Percentiles rank a stretch among this genome's conserved stretches.
Conservation (phyloP, 1,139 yeast species). For the Zygosaccharomyces pseudobailii region DNA sequence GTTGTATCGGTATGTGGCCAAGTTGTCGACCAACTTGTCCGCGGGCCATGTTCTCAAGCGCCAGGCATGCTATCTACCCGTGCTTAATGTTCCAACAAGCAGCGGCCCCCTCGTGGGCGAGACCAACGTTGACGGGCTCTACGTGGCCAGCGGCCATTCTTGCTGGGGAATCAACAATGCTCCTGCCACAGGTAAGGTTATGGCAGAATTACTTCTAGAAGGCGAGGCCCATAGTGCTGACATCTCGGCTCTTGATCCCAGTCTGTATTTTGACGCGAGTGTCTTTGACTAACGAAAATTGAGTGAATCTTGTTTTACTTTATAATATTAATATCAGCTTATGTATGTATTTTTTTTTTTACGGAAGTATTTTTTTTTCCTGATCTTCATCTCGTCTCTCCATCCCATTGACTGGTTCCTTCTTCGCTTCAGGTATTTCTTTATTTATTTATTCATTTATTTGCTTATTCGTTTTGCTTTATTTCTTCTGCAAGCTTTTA, state of each 20-base stretch:
- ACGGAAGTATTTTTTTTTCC: not conserved
- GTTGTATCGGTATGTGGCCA: slow-evolving; percentile 75
- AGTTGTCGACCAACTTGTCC: slow-evolving; percentile 63
- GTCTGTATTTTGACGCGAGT: slow-evolving; percentile 74
- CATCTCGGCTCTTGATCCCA: slow-evolving; percentile 76
- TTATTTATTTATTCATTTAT: not conserved
- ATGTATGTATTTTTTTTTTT: slow-evolving; percentile 2
- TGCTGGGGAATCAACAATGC: slow-evolving; percentile 99
- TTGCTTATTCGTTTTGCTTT: not conserved
- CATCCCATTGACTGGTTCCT: too few species aligned
- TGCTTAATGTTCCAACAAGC: slow-evolving; percentile 83
- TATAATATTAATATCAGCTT: not conserved
- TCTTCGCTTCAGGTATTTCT: too few species aligned
- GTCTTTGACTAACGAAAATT: slow-evolving; percentile 20
- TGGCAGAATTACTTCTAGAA: slow-evolving; percentile 82
- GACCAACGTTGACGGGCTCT: slow-evolving; percentile 76
- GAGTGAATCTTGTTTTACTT: not conserved
- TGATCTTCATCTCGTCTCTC: not conserved
- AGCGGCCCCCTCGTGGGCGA: slow-evolving; percentile 94
- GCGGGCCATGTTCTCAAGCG: slow-evolving; percentile 74
- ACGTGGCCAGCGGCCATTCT: slow-evolving; percentile 86
- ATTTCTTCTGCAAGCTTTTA: slow-evolving; percentile 24
- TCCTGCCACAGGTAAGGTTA: slow-evolving; percentile 89
- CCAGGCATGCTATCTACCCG: slow-evolving; percentile 96
- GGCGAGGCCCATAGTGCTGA: slow-evolving; percentile 80